phyloP scores from a whole-genome alignment of 768 basidiomycete genomes.

The Podaxis sp. region DNA sequence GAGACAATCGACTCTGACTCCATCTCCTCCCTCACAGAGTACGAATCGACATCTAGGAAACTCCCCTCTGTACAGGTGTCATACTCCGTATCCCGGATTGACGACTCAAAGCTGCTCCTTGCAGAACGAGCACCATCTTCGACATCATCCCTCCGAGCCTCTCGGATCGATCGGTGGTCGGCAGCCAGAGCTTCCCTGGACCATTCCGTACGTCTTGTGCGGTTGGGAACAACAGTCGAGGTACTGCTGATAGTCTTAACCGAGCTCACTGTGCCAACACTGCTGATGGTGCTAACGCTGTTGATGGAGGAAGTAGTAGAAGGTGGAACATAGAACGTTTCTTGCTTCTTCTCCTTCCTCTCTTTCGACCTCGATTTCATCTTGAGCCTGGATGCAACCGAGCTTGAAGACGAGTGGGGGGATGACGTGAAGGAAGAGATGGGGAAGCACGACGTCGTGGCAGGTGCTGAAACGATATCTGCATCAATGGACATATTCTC shows the following conservation, averaged over 20 bases:
- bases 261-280: neutral
- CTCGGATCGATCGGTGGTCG: neutral
- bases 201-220: no score
- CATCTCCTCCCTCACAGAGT: neutral
- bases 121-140: neutral
- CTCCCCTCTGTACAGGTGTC: constrained; percentile 7
- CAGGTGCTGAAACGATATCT: neutral
- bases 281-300: neutral
- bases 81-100: neutral
- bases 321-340: neutral
- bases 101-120: neutral
- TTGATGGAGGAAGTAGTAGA: neutral
- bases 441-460: neutral
- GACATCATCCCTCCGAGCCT: neutral
- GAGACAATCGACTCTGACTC: neutral
- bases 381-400: neutral
- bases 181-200: neutral
- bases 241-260: neutral
- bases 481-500: neutral
- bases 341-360: neutral
- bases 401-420: neutral
- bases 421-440: neutral
- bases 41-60: neutral
- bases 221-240: neutral
- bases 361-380: neutral